phyloP scores from a whole-genome alignment of 805 yeast species.

The Lachancea quebecensis region DNA sequence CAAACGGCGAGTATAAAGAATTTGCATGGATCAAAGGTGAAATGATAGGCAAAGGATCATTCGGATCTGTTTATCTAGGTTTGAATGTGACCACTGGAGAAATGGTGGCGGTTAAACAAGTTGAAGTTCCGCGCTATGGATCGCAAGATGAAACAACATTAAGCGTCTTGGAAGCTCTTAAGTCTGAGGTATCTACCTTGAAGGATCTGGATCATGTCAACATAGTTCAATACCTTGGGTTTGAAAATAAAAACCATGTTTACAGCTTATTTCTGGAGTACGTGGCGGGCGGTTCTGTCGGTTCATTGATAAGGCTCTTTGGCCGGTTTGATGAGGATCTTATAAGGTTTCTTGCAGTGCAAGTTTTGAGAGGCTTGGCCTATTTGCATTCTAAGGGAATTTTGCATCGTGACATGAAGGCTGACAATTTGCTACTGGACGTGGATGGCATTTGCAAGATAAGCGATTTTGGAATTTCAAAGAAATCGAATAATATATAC shows the following conservation, averaged over 20 bases:
- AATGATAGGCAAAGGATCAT: conserved; percentile 91
- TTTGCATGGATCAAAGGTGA: conserved; percentile 99
- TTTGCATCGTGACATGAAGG: conserved; percentile 88
- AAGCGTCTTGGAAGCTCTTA: conserved; percentile 73
- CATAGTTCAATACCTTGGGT: conserved; percentile 93
- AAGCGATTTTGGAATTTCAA: conserved; percentile 94
- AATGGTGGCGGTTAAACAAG: conserved; percentile 98
- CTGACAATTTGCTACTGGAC: conserved; percentile 84
- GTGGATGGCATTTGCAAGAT: conserved; percentile 91
- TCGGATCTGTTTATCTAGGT: conserved; percentile 89
- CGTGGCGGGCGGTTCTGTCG: conserved; percentile 97
- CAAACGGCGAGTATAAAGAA: conserved; percentile 66
- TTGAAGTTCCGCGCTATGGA: conserved; percentile 50
- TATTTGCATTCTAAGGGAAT: conserved; percentile 84
- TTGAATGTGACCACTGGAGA: conserved; percentile 95
- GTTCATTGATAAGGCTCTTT: conserved; percentile 70
- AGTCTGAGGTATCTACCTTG: conserved; percentile 87
- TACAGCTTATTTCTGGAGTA: conserved; percentile 89
- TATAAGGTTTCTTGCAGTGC: conserved; percentile 66
- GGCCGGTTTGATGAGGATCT: conserved; percentile 80
- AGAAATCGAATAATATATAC: conserved; percentile 76
- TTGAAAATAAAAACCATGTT: conserved; percentile 64
- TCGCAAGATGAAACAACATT: conserved; percentile 38
- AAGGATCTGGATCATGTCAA: conserved; percentile 90
- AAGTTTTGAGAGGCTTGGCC: conserved; percentile 77